Base-by-base conservation (phyloP, 331 rosid genomes). In the Pyracantha coccinea region DNA sequence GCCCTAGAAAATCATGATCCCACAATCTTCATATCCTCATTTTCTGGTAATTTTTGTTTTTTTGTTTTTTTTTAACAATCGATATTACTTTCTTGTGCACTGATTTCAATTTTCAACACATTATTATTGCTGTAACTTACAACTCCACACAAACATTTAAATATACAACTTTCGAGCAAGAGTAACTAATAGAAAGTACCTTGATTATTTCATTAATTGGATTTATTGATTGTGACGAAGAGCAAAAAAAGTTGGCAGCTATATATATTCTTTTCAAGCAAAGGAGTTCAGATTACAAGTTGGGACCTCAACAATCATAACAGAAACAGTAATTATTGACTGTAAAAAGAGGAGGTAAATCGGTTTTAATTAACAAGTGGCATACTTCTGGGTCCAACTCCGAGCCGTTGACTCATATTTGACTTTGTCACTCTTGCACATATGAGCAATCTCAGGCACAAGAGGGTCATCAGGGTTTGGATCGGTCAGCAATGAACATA, bases 391-490 rank as follows among this genome's bases (percentile, higher is more conserved):
- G 29, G 98, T 93, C 97, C 97, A 93, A 83, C 89, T 86, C 80
- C 96, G 88, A 66, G 98, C 98, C 13, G 90, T 86, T 17, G 88
- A 88, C 80, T 91, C 98, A 32, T 91, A 93, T 68, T 85, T 93
- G 66, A 75, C 16, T 75, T 83, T 93, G 84, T 93, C 98, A n/a
- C 47, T 72, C 87, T 88, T 93, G 86, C 88, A 93, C 93, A 89
- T 91, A 75, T 86, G 96, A 85, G 98, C 97, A 65, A 93, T 89
- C 71, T 93, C 98, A 3, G 97, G 97, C 47, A 91, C 97, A 50
- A 93, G 86, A 16, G 98, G 98, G 75, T 93, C 98, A 28, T 93
- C 97, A 0, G 96, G 98, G 75, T 93, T 91, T 38, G 98, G 98
- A 68, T 91, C 97, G 0, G 97, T 93, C 25, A 93, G 86, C 78